Evolutionary conservation across 2,329 filamentous ascomycete species (phyloP).

Genomic region (Thielaviopsis euricoi): DNA sequence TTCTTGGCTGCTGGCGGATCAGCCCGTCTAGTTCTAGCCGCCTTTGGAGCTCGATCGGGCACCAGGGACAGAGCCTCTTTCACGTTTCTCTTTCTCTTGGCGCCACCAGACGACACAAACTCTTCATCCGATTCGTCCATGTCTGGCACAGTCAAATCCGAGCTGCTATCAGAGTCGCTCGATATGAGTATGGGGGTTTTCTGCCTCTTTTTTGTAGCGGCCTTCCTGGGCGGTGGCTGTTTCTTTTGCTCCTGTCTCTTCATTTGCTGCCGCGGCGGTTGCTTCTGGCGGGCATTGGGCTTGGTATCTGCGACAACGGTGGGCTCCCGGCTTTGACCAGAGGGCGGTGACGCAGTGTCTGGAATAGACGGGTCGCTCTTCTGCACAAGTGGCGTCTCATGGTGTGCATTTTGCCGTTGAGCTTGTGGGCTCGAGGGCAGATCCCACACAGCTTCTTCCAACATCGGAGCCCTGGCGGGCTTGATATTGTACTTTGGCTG

Average conservation of each 20-base stretch:
- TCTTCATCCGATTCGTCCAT: constrained; percentile 1
- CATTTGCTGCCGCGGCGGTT: neutral
- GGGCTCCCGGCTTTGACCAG: neutral
- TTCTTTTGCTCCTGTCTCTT: constrained; percentile 1
- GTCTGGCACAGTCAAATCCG: neutral
- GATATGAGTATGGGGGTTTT: neutral
- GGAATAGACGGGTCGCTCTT: neutral
- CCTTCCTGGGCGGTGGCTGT: neutral
- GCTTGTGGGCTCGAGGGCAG: neutral
- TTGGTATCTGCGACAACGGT: neutral
- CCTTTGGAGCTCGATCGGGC: neutral
- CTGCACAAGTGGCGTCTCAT: neutral
- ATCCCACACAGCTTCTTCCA: neutral
- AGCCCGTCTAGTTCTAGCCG: neutral
- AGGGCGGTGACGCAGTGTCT: neutral
- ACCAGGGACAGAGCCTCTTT: neutral
- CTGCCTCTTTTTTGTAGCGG: neutral
- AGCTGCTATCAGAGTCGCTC: constrained; percentile 1
- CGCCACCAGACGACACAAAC: neutral
- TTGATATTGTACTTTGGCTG: neutral
- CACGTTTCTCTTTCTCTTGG: neutral
- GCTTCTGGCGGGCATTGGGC: neutral
- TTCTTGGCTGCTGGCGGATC: neutral
- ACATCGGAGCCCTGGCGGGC: neutral
- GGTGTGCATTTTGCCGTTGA: neutral